Percentiles rank a stretch among this genome's conserved stretches.
Conservation (phyloP, 2,329 filamentous ascomycete genomes). For the Trichoderma breve region DNA sequence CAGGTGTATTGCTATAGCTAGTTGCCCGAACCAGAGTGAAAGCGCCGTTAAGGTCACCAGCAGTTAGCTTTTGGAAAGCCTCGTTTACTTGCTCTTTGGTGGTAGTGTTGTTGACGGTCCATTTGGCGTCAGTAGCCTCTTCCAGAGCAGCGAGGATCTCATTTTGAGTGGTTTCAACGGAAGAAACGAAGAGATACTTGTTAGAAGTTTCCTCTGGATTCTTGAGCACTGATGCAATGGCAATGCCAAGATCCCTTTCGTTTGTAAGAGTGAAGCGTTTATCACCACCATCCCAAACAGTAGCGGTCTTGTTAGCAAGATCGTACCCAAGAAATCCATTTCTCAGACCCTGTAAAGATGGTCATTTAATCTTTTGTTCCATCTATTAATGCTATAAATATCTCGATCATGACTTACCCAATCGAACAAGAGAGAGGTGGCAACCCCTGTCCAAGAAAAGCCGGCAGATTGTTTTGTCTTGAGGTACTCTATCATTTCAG, state of each 20-base stretch:
- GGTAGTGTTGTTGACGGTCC: conserved; percentile 18
- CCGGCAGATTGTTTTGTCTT: conserved; percentile 18
- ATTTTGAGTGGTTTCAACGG: conserved; percentile 49
- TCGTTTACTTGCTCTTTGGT: conserved; percentile 21
- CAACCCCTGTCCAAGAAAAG: conserved; percentile 28
- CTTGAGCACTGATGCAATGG: conserved; percentile 47
- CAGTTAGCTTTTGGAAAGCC: conserved; percentile 9
- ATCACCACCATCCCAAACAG: conserved; percentile 21
- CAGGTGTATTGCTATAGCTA: conserved; percentile 13
- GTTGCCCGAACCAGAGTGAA: conserved; percentile 22
- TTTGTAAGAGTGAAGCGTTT: conserved; percentile 23
- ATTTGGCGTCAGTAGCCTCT: conserved; percentile 19
- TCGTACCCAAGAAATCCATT: conserved; percentile 24
- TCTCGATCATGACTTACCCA: conserved; percentile 20
- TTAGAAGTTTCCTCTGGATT: conserved; percentile 49
- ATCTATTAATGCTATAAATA: not conserved
- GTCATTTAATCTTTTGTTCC: not conserved
- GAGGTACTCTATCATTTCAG: conserved; percentile 23
- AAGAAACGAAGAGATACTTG: conserved; percentile 51
- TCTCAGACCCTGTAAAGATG: conserved; percentile 8
- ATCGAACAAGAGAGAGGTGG: conserved; percentile 34
- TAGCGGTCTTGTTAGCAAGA: conserved; percentile 17
- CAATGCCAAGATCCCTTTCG: conserved; percentile 39
- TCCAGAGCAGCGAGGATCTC: conserved; percentile 23
- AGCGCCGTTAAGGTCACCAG: conserved; percentile 20